Conservation (phyloP, 2,329 filamentous ascomycete species). For the Teratosphaeria zuluensis region DNA sequence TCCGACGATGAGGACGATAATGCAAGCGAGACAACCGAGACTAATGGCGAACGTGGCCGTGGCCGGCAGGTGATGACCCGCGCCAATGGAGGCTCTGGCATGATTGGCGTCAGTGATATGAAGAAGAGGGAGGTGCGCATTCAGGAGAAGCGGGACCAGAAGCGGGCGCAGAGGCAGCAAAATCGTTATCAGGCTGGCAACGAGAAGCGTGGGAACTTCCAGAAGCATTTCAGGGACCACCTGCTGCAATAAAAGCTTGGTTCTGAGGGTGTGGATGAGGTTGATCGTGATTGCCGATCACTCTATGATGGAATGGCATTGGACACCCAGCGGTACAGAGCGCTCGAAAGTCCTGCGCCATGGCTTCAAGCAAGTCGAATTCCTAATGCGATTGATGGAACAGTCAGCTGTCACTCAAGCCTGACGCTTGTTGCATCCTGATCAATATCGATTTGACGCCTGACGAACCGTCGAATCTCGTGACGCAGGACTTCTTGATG, state of each 20-base stretch:
- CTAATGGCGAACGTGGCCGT: conserved; percentile 13
- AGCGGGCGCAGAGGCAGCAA: conserved; percentile 45
- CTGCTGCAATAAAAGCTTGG: conserved; percentile 25
- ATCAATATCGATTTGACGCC: too few relatives aligned
- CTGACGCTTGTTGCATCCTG: too few relatives aligned
- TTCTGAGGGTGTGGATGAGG: background rate
- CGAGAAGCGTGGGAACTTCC: conserved; percentile 65
- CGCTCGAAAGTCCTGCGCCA: too few relatives aligned
- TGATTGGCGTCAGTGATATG: conserved; percentile 65
- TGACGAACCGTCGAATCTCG: too few relatives aligned
- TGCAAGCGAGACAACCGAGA: conserved; percentile 9
- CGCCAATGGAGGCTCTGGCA: conserved; percentile 63
- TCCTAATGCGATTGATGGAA: too few relatives aligned
- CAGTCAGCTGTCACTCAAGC: too few relatives aligned
- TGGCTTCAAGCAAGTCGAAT: too few relatives aligned
- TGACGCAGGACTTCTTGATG: background rate
- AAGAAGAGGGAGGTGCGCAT: conserved; percentile 61
- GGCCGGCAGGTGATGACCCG: conserved; percentile 46
- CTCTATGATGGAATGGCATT: too few relatives aligned
- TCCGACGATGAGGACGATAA: conserved; percentile 42
- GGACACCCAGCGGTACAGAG: too few relatives aligned
- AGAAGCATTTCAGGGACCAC: conserved; percentile 61
- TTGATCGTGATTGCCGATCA: background rate
- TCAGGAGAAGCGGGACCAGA: conserved; percentile 60
- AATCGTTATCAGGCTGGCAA: conserved; percentile 56